Evolutionary conservation across 2,329 filamentous ascomycete species (phyloP), one percentile per base, ranked within the genome.

Genomic region (Coniosporium tulheliwenetii): DNA sequence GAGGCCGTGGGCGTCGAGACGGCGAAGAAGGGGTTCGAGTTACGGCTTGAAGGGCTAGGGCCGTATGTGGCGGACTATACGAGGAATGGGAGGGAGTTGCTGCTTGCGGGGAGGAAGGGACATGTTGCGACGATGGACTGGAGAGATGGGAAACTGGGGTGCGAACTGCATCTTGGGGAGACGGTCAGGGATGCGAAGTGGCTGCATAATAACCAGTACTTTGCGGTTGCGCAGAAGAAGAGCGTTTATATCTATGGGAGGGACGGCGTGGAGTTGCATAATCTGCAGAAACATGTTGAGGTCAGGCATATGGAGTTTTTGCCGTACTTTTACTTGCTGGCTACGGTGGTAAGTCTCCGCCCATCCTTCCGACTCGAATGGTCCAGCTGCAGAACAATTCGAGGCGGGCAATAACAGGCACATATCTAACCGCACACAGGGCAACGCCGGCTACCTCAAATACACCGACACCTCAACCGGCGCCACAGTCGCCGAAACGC

Each of bases 121-220:
- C 91, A 98, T 75, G 70, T 98, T 48, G 89, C 91, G 42, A 89
- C 84, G 1, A 93, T 96, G 76, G 87, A 98, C 62, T 98, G 91
- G 89, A 72, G 89, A 47, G 81, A 82, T 50, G 89, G 87, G 35
- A 94, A 87, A 60, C 66, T 95, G 44, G 85, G 84, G 5, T 95
- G 86, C 57, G 91, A 98, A 59, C 54, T 96, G 47, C 85, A 98
- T 57, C 69, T 98, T 46, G 77, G 79, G 39, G 91, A 98, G 67
- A 96, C 86, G 0, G 73, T 96, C 10, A 72, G 89, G 40, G 89
- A 95, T 62, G 81, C 81, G 19, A 81, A 79, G 55, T 98, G 86
- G 83, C 70, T 96, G 52, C 86, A 95, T 64, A 94, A 94, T 58
- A 87, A 91, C 59, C 85, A 94, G 56, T 82, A 77, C 62, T 95